Evolutionary conservation across 495 filamentous ascomycete species (phyloP).

Genomic region (Tuber microsphaerosporum): DNA sequence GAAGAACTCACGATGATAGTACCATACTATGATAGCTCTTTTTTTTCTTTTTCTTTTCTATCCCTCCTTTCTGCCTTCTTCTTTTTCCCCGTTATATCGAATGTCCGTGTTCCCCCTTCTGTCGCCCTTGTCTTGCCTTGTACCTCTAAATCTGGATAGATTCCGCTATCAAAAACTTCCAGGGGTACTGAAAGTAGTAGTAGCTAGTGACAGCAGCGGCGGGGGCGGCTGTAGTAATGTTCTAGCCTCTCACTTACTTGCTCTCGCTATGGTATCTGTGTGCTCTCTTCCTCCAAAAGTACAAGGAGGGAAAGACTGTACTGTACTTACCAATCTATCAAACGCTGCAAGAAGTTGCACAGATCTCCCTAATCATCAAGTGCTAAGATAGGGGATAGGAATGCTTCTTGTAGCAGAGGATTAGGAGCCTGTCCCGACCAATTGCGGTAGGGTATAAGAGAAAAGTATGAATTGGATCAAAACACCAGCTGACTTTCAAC

Average conservation of each 20-base stretch:
- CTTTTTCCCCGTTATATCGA: conserved; percentile 21
- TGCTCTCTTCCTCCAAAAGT: background rate
- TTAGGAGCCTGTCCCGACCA: conserved; percentile 26
- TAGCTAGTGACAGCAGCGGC: background rate
- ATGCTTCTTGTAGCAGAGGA: conserved; percentile 35
- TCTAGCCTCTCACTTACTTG: background rate
- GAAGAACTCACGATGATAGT: conserved; percentile 16
- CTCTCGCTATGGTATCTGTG: background rate
- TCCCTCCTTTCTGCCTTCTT: conserved; percentile 9
- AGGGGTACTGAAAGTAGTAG: conserved; percentile 1
- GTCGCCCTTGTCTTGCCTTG: conserved; percentile 8
- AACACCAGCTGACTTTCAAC: conserved; percentile 29
- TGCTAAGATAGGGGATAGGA: conserved; percentile 29
- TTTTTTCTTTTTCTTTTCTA: conserved; percentile 14
- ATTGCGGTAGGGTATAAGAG: conserved; percentile 27
- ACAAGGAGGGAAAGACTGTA: background rate
- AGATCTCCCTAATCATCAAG: conserved; percentile 35
- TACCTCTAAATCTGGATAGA: background rate
- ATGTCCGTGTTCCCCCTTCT: conserved; percentile 18
- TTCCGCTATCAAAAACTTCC: background rate
- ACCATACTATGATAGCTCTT: conserved; percentile 25
- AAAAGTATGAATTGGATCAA: conserved; percentile 7
- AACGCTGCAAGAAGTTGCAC: conserved; percentile 30
- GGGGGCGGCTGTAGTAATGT: background rate
- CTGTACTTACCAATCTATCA: background rate